Base-by-base conservation (phyloP, 2,329 filamentous ascomycete species). In the Metarhizium anisopliae region DNA sequence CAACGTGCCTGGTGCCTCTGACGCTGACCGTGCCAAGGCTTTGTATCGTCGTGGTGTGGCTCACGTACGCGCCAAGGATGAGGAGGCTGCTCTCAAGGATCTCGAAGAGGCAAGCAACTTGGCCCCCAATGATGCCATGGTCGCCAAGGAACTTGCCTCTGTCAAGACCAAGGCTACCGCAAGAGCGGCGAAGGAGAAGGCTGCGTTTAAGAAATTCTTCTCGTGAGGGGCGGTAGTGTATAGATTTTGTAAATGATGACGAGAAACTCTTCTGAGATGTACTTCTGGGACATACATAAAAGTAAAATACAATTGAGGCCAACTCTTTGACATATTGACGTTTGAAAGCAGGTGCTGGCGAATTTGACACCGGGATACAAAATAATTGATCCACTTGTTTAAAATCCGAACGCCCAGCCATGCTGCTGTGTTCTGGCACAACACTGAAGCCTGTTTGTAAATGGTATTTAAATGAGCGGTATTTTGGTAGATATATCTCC, bases 131-230 rank as follows among this genome's bases (percentile, higher is more conserved):
- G 93, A 97, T 70, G 82, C 80, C 0, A 88, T 83, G 50, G 83
- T 97, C 61, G 72, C 77, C 58, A 87, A 83, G 64, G 91, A 96
- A 74, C 79, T 95, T 55, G 79, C 81, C 18, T 74, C 79, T n/a
- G 84, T 94, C 53, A 95, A 92, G 82, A 86, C 86, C 75, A 83
- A 80, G 64, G 81, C 87, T 30, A 79, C 83, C 11, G 88, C 86
- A 56, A 81, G 87, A 59, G 80, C 84, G 59, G 87, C 88, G 69
- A 95, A 92, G 82, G 90, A 96, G 78, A 95, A 92, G 82, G 90
- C 89, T 63, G 87, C 86, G 6, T 95, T 93, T 70, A 89, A 87
- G 76, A 97, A 95, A 76, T 94, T 95, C 74, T 97, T 97, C 68
- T 71, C 77, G 45, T 85, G 55, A 58, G 30, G 3, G 49, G 6